phyloP scores from a whole-genome alignment of 2,329 filamentous ascomycete genomes.

The Fusarium sp. region DNA sequence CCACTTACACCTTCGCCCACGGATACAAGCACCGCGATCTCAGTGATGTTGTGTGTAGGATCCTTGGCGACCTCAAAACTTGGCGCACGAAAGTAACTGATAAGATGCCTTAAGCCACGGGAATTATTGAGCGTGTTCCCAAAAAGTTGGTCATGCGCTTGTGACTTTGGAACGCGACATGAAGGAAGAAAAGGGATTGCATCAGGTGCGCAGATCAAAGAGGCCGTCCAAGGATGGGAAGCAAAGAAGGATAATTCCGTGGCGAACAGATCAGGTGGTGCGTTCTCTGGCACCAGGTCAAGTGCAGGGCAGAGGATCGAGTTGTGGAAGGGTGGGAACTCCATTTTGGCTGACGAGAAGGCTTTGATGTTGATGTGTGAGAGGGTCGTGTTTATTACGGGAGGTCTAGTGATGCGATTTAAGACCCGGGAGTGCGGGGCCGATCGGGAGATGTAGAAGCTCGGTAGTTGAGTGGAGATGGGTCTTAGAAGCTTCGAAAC shows the following conservation, averaged over 20 bases:
- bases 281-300: slow-evolving; percentile 42
- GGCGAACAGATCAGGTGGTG: slow-evolving; percentile 41
- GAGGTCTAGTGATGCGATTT: slow-evolving; percentile 1
- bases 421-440: slow-evolving; percentile 20
- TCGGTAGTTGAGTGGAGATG: slow-evolving; percentile 20
- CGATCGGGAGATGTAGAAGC: slow-evolving; percentile 11
- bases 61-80: slow-evolving; percentile 41
- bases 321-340: slow-evolving; percentile 28
- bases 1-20: slow-evolving; percentile 50
- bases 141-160: slow-evolving; percentile 50
- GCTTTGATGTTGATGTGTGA: slow-evolving; percentile 14
- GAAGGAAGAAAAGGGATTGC: slow-evolving; percentile 49
- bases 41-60: slow-evolving; percentile 41
- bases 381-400: slow-evolving; percentile 4
- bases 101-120: slow-evolving; percentile 47
- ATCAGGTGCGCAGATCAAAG: slow-evolving; percentile 42
- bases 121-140: slow-evolving; percentile 45
- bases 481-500: slow-evolving; percentile 14
- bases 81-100: slow-evolving; percentile 48
- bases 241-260: slow-evolving; percentile 48
- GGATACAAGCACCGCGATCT: slow-evolving; percentile 47
- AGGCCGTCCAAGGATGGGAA: slow-evolving; percentile 51
- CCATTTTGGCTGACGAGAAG: slow-evolving; percentile 34
- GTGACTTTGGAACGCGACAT: slow-evolving; percentile 46
- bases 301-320: slow-evolving; percentile 48